These are phyloP conservation scores for Escallonia rubra DNA, from an alignment of 129 eudicot genomes.

Conservation along the genomic window DNA sequence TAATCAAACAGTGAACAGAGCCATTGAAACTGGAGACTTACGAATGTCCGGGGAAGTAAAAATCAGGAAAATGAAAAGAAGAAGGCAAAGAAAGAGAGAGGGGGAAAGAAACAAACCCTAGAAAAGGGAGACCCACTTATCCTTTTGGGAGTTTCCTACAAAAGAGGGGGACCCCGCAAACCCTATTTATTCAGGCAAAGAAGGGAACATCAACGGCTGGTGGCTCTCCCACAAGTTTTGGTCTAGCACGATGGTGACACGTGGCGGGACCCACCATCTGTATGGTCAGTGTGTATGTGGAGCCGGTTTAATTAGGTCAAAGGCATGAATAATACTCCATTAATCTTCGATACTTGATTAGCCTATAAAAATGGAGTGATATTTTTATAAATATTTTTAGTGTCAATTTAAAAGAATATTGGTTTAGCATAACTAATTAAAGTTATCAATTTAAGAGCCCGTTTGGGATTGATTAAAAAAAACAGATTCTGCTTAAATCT, in stretches of 20 bases:
- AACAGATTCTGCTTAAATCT: too few species aligned
- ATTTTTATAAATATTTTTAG: too few species aligned
- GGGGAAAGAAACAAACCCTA: conserved; percentile 27
- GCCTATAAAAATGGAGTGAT: too few species aligned
- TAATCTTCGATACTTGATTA: too few species aligned
- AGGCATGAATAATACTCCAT: background rate
- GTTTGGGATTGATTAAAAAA: too few species aligned
- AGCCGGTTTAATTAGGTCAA: conserved; percentile 2
- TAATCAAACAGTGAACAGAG: background rate
- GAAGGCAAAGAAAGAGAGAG: conserved; percentile 6
- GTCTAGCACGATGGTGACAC: conserved; percentile 5
- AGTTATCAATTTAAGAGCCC: too few species aligned
- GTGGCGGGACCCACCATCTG: conserved; percentile 4
- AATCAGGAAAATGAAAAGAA: background rate
- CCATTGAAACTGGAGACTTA: background rate
- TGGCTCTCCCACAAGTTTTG: background rate
- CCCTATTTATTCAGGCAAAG: conserved; percentile 3
- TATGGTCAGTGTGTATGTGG: background rate
- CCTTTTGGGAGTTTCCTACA: conserved; percentile 30
- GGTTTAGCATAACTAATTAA: too few species aligned
- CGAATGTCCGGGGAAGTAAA: background rate
- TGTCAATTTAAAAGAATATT: too few species aligned
- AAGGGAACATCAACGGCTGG: conserved; percentile 16
- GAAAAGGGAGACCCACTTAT: conserved; percentile 30
- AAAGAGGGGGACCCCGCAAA: conserved; percentile 17